Evolutionary conservation across 345 rosid genomes (phyloP).

Genomic region (Zanthoxylum bungeanum): DNA sequence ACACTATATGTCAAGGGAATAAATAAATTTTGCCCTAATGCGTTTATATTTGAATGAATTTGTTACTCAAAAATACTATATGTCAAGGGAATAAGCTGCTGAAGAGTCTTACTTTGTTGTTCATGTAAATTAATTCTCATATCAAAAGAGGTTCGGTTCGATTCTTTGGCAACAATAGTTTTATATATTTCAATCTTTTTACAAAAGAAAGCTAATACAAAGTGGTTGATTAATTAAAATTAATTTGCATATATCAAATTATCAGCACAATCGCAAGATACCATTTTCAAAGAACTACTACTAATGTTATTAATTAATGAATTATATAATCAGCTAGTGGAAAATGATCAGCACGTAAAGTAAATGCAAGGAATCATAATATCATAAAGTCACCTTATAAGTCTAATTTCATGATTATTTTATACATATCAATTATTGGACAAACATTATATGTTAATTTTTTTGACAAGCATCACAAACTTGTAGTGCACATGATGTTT

Average conservation of each 20-base stretch:
- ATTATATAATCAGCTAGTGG: background rate
- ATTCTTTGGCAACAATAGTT: slow-evolving; percentile 1
- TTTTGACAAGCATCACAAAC: background rate
- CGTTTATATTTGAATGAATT: background rate
- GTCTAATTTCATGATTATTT: background rate
- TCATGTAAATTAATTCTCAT: slow-evolving; percentile 5
- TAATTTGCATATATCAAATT: background rate
- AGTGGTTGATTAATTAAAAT: background rate
- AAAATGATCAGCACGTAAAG: background rate
- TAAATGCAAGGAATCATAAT: background rate
- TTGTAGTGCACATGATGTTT: background rate
- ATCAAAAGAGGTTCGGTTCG: slow-evolving; percentile 4
- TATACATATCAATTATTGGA: background rate
- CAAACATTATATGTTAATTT: background rate
- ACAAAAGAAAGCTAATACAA: background rate
- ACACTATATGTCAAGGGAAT: too few species aligned
- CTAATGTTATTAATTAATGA: background rate
- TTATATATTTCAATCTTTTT: background rate
- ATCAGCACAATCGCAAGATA: background rate
- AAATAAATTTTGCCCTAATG: background rate
- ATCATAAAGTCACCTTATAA: background rate
- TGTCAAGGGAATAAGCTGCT: background rate
- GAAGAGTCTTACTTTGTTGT: background rate
- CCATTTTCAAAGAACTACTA: background rate
- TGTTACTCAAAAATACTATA: background rate